Percentiles rank a stretch among this genome's conserved stretches.
These are phyloP conservation scores for Sclerospora graminicola DNA, from an alignment of 352 stramenopile genomes.

Conservation along the genomic window DNA sequence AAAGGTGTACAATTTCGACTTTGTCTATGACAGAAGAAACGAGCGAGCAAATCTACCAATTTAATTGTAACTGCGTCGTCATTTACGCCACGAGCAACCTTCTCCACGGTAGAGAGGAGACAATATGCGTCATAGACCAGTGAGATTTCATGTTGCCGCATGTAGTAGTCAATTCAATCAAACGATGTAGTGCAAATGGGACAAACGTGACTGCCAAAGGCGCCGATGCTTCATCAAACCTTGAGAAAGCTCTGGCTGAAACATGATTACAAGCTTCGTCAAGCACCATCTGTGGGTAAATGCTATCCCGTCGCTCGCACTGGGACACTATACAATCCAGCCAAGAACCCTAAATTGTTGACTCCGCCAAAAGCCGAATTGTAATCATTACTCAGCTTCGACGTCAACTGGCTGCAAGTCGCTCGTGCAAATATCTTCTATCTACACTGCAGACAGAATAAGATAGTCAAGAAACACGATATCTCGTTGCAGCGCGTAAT, in stretches of 20 bases:
- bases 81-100: slow-evolving; percentile 20
- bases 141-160: slow-evolving; percentile 3
- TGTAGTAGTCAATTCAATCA: slow-evolving; percentile 34
- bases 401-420: slow-evolving; percentile 23
- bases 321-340: slow-evolving; percentile 25
- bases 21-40: slow-evolving; percentile 47
- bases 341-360: slow-evolving; percentile 15
- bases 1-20: slow-evolving; percentile 36
- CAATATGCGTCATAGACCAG: slow-evolving; percentile 33
- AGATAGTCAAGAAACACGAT: slow-evolving; percentile 55
- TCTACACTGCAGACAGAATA: slow-evolving; percentile 16
- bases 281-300: slow-evolving; percentile 25
- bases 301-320: slow-evolving; percentile 4
- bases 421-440: slow-evolving; percentile 1
- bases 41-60: slow-evolving; percentile 31
- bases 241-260: slow-evolving; percentile 41
- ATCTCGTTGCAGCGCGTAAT: slow-evolving; percentile 43
- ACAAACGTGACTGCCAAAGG: slow-evolving; percentile 27
- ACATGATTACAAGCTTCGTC: slow-evolving; percentile 36
- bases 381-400: slow-evolving; percentile 3
- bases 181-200: slow-evolving; percentile 46
- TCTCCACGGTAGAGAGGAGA: slow-evolving; percentile 54
- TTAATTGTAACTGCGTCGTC: slow-evolving; percentile 1
- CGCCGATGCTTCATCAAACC: slow-evolving; percentile 3
- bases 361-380: not conserved